Base-by-base conservation (phyloP, 2,329 filamentous ascomycete species). In the Paraphaeosphaeria minitans region DNA sequence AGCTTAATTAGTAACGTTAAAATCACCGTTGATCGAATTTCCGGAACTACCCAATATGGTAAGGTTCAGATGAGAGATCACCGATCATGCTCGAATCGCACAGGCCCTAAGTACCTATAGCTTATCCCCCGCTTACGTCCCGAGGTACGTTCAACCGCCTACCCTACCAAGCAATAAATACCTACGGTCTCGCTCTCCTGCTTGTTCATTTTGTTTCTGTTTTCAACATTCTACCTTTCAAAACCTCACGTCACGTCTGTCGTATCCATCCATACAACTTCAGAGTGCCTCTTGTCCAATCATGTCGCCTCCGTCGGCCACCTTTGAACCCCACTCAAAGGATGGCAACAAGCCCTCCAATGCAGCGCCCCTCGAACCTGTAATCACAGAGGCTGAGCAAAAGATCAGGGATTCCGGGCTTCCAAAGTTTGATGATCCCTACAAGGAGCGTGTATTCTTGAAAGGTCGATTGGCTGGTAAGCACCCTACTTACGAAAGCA, bases 381-480 rank as follows among this genome's bases (percentile, higher is more conserved):
- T 73, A 4, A 53, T 75, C 41, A 70, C 62, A 47, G 63, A 68
- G 45, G 63, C 59, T 14, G 63, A 69, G 16, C 66, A 73, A 57
- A 66, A 63, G 51, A 41, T 65, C 9, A 60, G 56, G 16, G 71
- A 76, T 42, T 70, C 72, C 1, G 63, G 56, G 9, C 73, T 73
- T 3, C 74, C 74, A 16, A 75, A 72, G 46, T 77, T 77, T 47
- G 72, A 76, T 22, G 75, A 77, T 31, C 67, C 68, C 4, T 72
- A 74, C 62, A 75, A 74, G 47, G 75, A 77, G 65, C 68, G 75
- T 9, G 70, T 68, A 21, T 76, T 76, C 42, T 60, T 77, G 35
- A 77, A 77, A 60, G 73, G 75, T 9, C 64, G 73, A 55, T 68
- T 77, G 33, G 75, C 75, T 13, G 58, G 58, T 60, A 52, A 21